These are phyloP conservation scores for Emericellopsis cladophorae DNA, from an alignment of 2,329 filamentous ascomycete genomes.

Conservation along the genomic window DNA sequence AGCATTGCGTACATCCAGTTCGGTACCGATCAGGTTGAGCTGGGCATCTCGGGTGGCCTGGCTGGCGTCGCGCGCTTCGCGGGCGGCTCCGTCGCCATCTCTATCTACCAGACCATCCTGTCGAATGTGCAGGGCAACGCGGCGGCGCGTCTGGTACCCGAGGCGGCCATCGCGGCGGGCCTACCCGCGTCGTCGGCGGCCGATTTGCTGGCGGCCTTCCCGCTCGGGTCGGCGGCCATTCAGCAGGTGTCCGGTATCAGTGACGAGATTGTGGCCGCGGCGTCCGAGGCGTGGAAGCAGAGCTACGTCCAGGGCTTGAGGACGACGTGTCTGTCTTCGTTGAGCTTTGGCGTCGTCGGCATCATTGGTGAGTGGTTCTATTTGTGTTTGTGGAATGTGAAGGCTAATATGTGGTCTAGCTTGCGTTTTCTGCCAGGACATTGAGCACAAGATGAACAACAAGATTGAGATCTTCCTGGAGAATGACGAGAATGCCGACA, in stretches of 20 bases:
- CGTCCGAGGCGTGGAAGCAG: conserved; percentile 14
- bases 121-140: conserved; percentile 19
- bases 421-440: conserved; percentile 18
- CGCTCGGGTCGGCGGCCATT: conserved; percentile 10
- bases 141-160: conserved; percentile 16
- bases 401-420: conserved; percentile 4
- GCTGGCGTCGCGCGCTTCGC: conserved; percentile 29
- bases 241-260: conserved; percentile 13
- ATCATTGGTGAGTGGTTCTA: conserved; percentile 12
- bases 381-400: conserved; percentile 2
- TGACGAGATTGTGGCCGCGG: conserved; percentile 12
- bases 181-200: conserved; percentile 14
- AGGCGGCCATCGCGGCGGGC: conserved; percentile 20
- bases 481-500: conserved; percentile 17
- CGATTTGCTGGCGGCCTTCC: conserved; percentile 15
- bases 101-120: conserved; percentile 27
- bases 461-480: conserved; percentile 22
- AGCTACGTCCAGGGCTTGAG: conserved; percentile 15
- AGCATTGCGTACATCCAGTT: conserved; percentile 35
- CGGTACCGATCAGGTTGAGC: conserved; percentile 32
- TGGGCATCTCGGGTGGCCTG: conserved; percentile 40
- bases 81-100: conserved; percentile 25
- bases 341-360: conserved; percentile 15
- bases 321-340: conserved; percentile 14
- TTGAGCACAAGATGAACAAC: conserved; percentile 20